Evolutionary conservation across 2,329 filamentous ascomycete species (phyloP).

Genomic region (Gyromitra esculenta): DNA sequence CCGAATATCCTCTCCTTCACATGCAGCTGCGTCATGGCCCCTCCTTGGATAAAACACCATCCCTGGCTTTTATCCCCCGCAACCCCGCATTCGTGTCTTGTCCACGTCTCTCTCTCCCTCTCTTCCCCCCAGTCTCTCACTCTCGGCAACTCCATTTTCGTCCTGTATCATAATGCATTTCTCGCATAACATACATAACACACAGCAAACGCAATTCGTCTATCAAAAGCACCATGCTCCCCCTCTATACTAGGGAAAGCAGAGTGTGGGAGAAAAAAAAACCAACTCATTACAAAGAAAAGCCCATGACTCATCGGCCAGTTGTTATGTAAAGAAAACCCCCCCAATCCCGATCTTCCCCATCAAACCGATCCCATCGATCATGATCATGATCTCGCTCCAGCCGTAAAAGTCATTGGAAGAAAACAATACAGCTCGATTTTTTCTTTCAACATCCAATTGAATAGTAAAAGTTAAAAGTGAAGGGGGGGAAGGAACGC

Average conservation of each 20-base stretch:
- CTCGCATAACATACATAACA: neutral
- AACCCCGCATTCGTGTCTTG: neutral
- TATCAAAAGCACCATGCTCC: neutral
- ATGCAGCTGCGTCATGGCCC: neutral
- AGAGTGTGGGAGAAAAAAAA: slow-evolving; percentile 2
- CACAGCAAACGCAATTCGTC: neutral
- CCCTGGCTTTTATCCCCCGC: neutral
- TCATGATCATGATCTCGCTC: slow-evolving; percentile 10
- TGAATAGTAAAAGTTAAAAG: slow-evolving; percentile 2
- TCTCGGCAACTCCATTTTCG: neutral
- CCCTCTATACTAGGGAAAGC: neutral
- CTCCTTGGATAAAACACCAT: slow-evolving; percentile 2
- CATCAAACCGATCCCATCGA: slow-evolving; percentile 25
- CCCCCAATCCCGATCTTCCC: neutral
- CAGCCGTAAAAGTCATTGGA: slow-evolving; percentile 33
- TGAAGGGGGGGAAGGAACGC: slow-evolving; percentile 18
- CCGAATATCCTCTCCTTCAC: too few relatives aligned
- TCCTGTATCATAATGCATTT: slow-evolving; percentile 6
- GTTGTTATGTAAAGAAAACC: slow-evolving; percentile 24
- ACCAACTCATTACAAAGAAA: slow-evolving; percentile 39
- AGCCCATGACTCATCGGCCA: neutral
- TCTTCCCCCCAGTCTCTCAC: neutral
- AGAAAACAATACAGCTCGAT: slow-evolving; percentile 21
- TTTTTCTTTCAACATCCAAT: slow-evolving; percentile 5
- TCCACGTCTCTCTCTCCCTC: too few relatives aligned